phyloP scores from a whole-genome alignment of 2,329 filamentous ascomycete species.

The Alternaria sp. region DNA sequence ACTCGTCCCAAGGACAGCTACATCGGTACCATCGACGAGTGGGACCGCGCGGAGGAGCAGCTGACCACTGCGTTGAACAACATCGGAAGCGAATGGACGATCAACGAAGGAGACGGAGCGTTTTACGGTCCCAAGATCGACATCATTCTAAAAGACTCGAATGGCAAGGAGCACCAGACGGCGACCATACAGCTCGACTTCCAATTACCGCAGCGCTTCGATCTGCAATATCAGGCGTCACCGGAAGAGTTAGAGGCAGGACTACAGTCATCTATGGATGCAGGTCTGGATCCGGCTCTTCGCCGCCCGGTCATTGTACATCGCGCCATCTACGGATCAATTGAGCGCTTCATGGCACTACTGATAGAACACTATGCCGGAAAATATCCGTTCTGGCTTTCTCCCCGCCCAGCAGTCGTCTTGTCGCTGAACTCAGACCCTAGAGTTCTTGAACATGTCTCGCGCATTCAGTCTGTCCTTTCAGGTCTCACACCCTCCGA shows the following conservation, averaged over 20 bases:
- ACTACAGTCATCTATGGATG: conserved; percentile 57
- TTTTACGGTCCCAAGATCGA: conserved; percentile 96
- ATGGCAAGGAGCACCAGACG: conserved; percentile 84
- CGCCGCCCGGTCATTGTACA: conserved; percentile 78
- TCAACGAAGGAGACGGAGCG: conserved; percentile 84
- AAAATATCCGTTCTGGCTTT: conserved; percentile 86
- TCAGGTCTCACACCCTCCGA: conserved; percentile 36
- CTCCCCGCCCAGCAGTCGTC: conserved; percentile 78
- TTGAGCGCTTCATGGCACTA: conserved; percentile 85
- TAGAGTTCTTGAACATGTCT: conserved; percentile 60
- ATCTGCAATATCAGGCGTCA: conserved; percentile 75
- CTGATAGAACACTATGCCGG: conserved; percentile 84
- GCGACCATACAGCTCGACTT: conserved; percentile 91
- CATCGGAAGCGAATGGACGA: conserved; percentile 72
- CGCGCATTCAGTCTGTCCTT: conserved; percentile 50
- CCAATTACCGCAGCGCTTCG: conserved; percentile 84
- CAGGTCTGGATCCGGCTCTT: conserved; percentile 34
- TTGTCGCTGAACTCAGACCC: conserved; percentile 73
- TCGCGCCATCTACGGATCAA: conserved; percentile 81
- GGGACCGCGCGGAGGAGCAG: conserved; percentile 72
- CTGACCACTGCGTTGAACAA: conserved; percentile 69
- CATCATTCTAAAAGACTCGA: conserved; percentile 77
- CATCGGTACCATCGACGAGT: conserved; percentile 77
- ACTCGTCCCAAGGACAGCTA: conserved; percentile 79
- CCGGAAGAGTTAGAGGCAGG: conserved; percentile 68